Evolutionary conservation across 352 stramenopile species (phyloP).

Genomic region (Phytophthora podocarpi): DNA sequence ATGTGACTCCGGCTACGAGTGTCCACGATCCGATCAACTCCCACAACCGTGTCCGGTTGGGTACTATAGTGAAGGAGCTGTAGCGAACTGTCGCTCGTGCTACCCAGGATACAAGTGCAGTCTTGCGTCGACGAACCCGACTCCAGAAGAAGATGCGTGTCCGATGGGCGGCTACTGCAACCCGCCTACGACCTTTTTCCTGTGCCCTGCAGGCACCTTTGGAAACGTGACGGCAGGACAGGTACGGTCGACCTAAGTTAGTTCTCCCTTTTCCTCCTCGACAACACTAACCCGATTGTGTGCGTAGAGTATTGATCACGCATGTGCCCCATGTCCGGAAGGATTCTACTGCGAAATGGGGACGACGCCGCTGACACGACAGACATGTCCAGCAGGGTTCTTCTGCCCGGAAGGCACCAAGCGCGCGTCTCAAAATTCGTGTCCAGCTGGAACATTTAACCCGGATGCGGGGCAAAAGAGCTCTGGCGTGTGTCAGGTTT

Average conservation of each 20-base stretch:
- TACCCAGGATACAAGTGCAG: slow-evolving; percentile 80
- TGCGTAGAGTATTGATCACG: slow-evolving; percentile 74
- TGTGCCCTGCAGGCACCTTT: slow-evolving; percentile 88
- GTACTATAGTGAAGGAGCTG: slow-evolving; percentile 83
- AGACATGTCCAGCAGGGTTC: slow-evolving; percentile 67
- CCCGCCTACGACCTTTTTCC: slow-evolving; percentile 80
- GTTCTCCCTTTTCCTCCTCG: neutral
- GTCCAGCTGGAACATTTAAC: slow-evolving; percentile 88
- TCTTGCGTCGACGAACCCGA: slow-evolving; percentile 77
- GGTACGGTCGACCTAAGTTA: slow-evolving; percentile 36
- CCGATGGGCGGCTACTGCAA: slow-evolving; percentile 91
- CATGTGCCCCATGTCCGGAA: slow-evolving; percentile 73
- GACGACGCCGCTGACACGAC: slow-evolving; percentile 62
- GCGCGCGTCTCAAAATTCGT: slow-evolving; percentile 73
- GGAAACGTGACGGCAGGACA: slow-evolving; percentile 83
- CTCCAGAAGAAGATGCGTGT: slow-evolving; percentile 85
- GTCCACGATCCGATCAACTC: slow-evolving; percentile 66
- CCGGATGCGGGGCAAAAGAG: slow-evolving; percentile 50
- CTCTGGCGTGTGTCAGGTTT: slow-evolving; percentile 57
- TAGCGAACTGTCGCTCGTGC: slow-evolving; percentile 69
- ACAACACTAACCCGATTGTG: slow-evolving; percentile 1
- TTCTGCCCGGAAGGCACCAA: slow-evolving; percentile 78
- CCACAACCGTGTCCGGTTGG: slow-evolving; percentile 86
- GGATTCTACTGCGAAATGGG: slow-evolving; percentile 85
- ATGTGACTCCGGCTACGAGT: slow-evolving; percentile 87